A percentile compares a stretch with the other conserved stretches of the same genome.
Evolutionary conservation across 192 early-diverging fungal species (phyloP).

Genomic region (Anaeromyces robustus): DNA sequence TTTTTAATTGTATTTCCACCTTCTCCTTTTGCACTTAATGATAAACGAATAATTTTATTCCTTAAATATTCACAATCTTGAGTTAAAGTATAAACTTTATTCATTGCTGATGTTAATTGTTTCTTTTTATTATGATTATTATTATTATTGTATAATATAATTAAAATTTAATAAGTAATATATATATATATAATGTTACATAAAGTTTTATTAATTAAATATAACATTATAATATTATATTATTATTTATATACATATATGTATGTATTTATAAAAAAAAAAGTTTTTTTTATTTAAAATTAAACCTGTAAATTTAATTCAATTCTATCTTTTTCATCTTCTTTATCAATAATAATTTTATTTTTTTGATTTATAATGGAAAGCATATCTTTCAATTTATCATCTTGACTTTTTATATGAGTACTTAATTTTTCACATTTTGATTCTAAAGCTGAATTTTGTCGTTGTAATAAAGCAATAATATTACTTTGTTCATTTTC

Average conservation of each 20-base stretch:
- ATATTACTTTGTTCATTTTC: slow-evolving; percentile 37
- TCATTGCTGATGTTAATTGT: slow-evolving; percentile 16
- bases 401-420: slow-evolving; percentile 37
- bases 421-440: slow-evolving; percentile 42
- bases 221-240: no score
- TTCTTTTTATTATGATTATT: slow-evolving; percentile 5
- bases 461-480: slow-evolving; percentile 35
- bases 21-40: slow-evolving; percentile 38
- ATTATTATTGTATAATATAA: no score
- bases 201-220: no score
- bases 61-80: slow-evolving; percentile 44
- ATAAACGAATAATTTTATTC: slow-evolving; percentile 46
- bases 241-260: no score
- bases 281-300: no score
- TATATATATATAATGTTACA: slow-evolving; percentile 3
- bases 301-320: slow-evolving; percentile 27
- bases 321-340: slow-evolving; percentile 15
- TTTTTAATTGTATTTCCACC: slow-evolving; percentile 44
- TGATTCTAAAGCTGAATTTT: slow-evolving; percentile 35
- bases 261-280: no score
- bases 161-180: not conserved
- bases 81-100: slow-evolving; percentile 17
- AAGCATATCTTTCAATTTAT: slow-evolving; percentile 29
- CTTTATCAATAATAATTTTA: slow-evolving; percentile 26
- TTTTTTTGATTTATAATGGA: slow-evolving; percentile 30